Base-by-base conservation (phyloP, 164 flowering plant species). In the Sedum album region DNA sequence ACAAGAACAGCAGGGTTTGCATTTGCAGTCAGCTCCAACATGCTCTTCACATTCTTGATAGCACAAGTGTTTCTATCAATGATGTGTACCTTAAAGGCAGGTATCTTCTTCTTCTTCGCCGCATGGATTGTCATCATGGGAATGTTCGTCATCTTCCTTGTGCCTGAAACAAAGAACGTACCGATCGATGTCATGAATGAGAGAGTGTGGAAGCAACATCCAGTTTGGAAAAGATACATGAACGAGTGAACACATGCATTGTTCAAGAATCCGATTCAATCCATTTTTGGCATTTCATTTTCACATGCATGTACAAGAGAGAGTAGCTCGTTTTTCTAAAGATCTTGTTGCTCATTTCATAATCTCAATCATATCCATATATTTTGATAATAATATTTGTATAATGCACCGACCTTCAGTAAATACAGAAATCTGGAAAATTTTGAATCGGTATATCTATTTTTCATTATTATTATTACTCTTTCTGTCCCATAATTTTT, bases 61-160 rank as follows among this genome's bases (percentile, higher is more conserved):
- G 92, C 96, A 0, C 96, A 90, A 64, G 84, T 81, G 0, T 90
- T 90, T 78, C 68, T 88, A 65, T 82, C 94, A 0, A 88, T 88
- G 90, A 15, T 90, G 66, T 88, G 93, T 60, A 71, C 75, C 21
- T 66, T 91, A 82, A 73, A 55, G 5, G 84, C 87, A 5, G 73
- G 63, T 18, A 86, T 87, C 44, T 88, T 91, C 81, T 84, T 86
- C 88, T 64, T 70, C 80, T 85, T 87, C 69, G 77, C 83, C 10
- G 86, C 73, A 0, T 84, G 91, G 88, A 80, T 86, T 13, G 21
- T 86, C 18, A 30, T 75, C 41, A 82, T 84, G 88, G 81, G 82
- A 5, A 0, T 81, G 1, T 86, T 84, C 30, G 84, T 74, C 4
- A 11, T 68, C 26, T 83, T 79, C 70, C 68, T 84, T 1, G 18